Evolutionary conservation across 208 protist species (phyloP), one percentile per base, ranked within the genome.

Genomic region (Acanthamoeba triangularis): DNA sequence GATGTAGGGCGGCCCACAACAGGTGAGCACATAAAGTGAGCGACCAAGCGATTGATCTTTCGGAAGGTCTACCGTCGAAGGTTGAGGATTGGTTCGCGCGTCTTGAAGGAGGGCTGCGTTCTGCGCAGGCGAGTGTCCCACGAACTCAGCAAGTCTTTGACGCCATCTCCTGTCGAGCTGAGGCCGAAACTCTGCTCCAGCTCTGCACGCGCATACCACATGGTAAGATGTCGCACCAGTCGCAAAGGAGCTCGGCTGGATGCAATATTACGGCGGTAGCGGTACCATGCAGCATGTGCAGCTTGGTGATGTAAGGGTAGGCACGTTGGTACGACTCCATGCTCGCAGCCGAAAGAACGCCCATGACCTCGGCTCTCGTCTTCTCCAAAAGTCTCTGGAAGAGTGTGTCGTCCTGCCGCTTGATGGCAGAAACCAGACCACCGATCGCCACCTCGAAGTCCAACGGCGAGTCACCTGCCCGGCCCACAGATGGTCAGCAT

Each of bases 251-350:
- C 25, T 6, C 18, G 18, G 18, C 18, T 59, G 0, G 30, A 33
- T 74, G 16, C 28, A 25, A n/a, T n/a, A n/a, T 6, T 28, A 7
- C 2, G 37, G 20, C 23, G 23, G 35, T 23, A 84, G 30, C 18
- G 35, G 25, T 61, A 35, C 99, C 98, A 23, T 63, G 13, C 16
- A 98, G 94, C 49, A 98, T 97, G 76, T 99, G 98, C 10, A 98
- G 69, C 72, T 98, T 85, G 14, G 98, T 30, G 0, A 99, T 7
- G 49, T 96, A 94, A 0, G 96, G 96, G 92, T 99, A 99, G 13
- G 94, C 90, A 16, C 93, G 74, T 52, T 96, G 41, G 94, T 98
- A 98, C 23, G 95, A 94, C 90, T 98, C 97, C 65, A 97, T 97
- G 47, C 67, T 82, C 25, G 97, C 96, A n/a, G 98, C 97, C 28